Base-by-base conservation (phyloP, 2,329 filamentous ascomycete species). In the Venturia oleaginea region DNA sequence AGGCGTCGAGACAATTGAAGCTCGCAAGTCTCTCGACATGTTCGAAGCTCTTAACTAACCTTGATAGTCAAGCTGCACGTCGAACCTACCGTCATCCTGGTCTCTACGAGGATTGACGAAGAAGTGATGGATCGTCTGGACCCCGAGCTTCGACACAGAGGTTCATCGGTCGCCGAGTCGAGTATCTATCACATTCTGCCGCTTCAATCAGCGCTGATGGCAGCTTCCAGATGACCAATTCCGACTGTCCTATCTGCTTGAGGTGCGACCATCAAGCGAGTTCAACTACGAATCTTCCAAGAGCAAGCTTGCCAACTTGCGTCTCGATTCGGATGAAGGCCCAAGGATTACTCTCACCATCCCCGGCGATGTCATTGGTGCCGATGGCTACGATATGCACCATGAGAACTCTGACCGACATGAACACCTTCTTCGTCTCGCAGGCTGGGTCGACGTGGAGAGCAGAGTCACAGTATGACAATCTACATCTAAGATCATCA, bases 401-500 rank as follows among this genome's bases (percentile, higher is more conserved):
- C 78, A 13, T 74, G 76, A 61, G 4, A 78, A 80, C 63, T 80
- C 79, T n/a, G 82, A 81, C 8, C 79, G 80, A 40, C 85, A 88
- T 69, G 85, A 86, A 37, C 85, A 82, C 65, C 72, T 90, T 8
- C 80, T 95, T 69, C 84, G 85, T 55, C 81, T 95, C 10, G 85
- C 87, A 3, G 83, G 88, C 1, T 84, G 79, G 66, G 82, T 96
- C 66, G 86, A 95, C 70, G 77, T 94, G 63, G 88, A 93, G 2
- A 93, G 89, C 69, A 79, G 76, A 6, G 73, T 89, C 15, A 90
- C 91, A 2, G 87, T 90, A 72, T 68, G 77, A 15, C 10, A 27
- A 24, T 7, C 19, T 11, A n/a, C 22, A 30, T 37, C 13, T n/a
- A 24, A 57, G 13, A 57, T 65, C 46, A 8, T 13, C 17, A 22